Percentiles rank a stretch among this genome's conserved stretches.
These are phyloP conservation scores for Quercus mongolica DNA, from an alignment of 306 rosid genomes.

Conservation along the genomic window DNA sequence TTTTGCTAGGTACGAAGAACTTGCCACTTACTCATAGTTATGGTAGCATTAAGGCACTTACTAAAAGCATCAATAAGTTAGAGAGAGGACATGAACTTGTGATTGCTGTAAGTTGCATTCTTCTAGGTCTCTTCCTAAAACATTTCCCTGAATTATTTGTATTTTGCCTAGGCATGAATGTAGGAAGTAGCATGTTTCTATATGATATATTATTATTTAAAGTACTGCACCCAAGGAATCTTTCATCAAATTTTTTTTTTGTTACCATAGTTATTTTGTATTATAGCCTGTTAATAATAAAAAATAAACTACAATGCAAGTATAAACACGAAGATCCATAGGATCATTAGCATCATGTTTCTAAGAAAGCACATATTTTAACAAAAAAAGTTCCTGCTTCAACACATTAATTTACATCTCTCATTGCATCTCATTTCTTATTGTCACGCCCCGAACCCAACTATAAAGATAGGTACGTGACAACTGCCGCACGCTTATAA, in stretches of 20 bases:
- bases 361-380: no score
- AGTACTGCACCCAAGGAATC: background rate
- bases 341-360: no score
- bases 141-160: background rate
- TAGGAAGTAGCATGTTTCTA: background rate
- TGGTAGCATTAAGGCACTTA: slow-evolving; percentile 71
- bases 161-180: background rate
- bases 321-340: no score
- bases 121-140: slow-evolving; percentile 7
- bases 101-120: slow-evolving; percentile 72
- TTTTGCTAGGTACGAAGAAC: slow-evolving; percentile 62
- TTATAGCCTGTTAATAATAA: no score
- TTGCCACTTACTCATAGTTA: slow-evolving; percentile 93
- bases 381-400: no score
- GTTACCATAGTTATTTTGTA: no score
- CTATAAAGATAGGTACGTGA: no score
- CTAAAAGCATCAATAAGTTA: slow-evolving; percentile 56
- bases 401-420: no score
- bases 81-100: slow-evolving; percentile 92
- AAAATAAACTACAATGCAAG: no score
- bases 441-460: no score
- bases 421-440: no score
- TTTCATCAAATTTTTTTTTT: background rate
- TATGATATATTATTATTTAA: background rate
- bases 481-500: no score